Conservation (phyloP, 345 rosid genomes). For the Salix viminalis region DNA sequence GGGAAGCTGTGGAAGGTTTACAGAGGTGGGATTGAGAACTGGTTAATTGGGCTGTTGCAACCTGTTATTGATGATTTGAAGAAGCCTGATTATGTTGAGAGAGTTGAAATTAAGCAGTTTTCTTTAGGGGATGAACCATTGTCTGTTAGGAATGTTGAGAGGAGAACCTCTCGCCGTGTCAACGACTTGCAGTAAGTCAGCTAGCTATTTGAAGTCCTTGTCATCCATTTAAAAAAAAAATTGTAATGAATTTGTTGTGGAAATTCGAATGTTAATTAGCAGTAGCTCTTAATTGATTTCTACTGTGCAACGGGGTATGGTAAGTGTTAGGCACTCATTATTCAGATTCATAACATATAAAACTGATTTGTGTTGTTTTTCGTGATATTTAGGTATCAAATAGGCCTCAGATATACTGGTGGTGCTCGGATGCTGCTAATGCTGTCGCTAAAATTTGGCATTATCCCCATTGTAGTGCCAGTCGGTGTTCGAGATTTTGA, state of each 20-base stretch:
- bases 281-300: not conserved
- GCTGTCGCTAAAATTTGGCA: slow-evolving; percentile 83
- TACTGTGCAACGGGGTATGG: not conserved
- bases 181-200: slow-evolving; percentile 91
- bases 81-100: slow-evolving; percentile 91
- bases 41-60: slow-evolving; percentile 85
- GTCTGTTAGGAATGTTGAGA: slow-evolving; percentile 92
- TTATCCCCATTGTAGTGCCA: slow-evolving; percentile 79
- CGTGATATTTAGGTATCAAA: slow-evolving; percentile 71
- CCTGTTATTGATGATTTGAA: slow-evolving; percentile 91
- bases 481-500: slow-evolving; percentile 93
- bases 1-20: slow-evolving; percentile 96
- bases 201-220: not conserved
- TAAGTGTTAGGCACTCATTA: not conserved
- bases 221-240: not conserved
- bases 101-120: slow-evolving; percentile 90
- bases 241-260: not conserved
- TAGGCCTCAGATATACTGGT: slow-evolving; percentile 94
- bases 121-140: slow-evolving; percentile 92
- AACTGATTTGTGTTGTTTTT: slow-evolving; percentile 12
- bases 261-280: not conserved
- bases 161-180: slow-evolving; percentile 84
- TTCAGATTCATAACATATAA: not conserved
- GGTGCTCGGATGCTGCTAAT: slow-evolving; percentile 88
- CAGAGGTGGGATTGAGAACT: slow-evolving; percentile 85